phyloP scores from a whole-genome alignment of 1,139 yeast genomes.

The Hansenula lynferdii region DNA sequence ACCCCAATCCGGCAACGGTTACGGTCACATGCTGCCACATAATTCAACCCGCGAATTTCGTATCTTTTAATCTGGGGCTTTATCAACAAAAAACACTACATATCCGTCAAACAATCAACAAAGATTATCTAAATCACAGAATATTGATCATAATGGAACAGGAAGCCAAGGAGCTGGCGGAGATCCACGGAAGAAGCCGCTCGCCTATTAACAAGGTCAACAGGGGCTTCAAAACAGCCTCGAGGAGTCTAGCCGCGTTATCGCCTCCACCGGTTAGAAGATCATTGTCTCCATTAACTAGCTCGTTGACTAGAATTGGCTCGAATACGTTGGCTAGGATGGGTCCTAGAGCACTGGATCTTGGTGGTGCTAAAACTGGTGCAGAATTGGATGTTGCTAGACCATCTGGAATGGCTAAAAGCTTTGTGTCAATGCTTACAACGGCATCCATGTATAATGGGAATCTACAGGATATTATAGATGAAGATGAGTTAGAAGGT shows the following conservation, averaged over 20 bases:
- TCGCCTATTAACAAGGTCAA: slow-evolving; percentile 1
- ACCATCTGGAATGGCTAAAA: slow-evolving; percentile 37
- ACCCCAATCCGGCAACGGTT: too few relatives aligned
- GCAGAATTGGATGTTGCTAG: slow-evolving; percentile 27
- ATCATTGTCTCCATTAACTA: slow-evolving; percentile 7
- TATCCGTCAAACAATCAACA: too few relatives aligned
- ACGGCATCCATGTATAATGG: slow-evolving; percentile 52
- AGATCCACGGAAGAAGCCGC: background rate
- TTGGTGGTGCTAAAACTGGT: slow-evolving; percentile 5
- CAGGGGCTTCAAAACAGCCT: slow-evolving; percentile 1
- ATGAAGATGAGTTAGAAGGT: too few relatives aligned
- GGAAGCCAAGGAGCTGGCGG: background rate
- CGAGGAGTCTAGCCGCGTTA: slow-evolving; percentile 4
- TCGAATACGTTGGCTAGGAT: too few relatives aligned
- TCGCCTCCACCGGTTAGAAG: slow-evolving; percentile 5
- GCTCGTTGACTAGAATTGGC: slow-evolving; percentile 1
- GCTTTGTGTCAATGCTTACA: slow-evolving; percentile 45
- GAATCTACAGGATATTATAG: slow-evolving; percentile 21
- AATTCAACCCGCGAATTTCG: too few relatives aligned
- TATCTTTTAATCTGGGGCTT: too few relatives aligned
- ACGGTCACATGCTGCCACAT: too few relatives aligned
- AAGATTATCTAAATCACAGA: too few relatives aligned
- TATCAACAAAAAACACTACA: too few relatives aligned
- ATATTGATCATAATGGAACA: too few relatives aligned
- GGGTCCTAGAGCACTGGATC: too few relatives aligned